These are phyloP conservation scores for Camelina neglecta DNA, from an alignment of 345 rosid species.

Conservation along the genomic window DNA sequence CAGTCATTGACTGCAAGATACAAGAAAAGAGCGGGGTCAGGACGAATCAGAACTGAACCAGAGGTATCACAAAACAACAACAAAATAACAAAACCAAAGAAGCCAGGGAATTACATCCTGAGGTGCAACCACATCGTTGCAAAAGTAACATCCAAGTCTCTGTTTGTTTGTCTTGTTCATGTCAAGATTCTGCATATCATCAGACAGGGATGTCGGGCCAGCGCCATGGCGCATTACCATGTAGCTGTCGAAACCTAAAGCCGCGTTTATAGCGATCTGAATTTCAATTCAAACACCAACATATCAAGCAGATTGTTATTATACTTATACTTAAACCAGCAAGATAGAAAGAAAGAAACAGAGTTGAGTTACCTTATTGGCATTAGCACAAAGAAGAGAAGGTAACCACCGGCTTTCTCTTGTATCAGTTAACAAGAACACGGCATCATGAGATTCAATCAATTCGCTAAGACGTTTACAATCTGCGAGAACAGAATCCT, in stretches of 20 bases:
- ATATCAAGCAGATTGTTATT: neutral
- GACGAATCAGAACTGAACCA: neutral
- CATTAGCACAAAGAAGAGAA: slow-evolving; percentile 74
- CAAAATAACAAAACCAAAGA: neutral
- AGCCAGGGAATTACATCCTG: slow-evolving; percentile 61
- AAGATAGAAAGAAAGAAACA: slow-evolving; percentile 6
- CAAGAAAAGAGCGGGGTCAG: neutral
- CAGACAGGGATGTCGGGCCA: slow-evolving; percentile 60
- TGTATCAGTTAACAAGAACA: slow-evolving; percentile 95
- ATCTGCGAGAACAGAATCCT: slow-evolving; percentile 69
- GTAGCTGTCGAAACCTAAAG: slow-evolving; percentile 95
- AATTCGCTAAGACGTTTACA: slow-evolving; percentile 68
- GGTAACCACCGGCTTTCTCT: slow-evolving; percentile 99
- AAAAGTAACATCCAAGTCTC: slow-evolving; percentile 96
- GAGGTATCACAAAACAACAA: neutral
- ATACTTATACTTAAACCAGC: neutral
- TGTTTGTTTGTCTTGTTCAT: slow-evolving; percentile 47
- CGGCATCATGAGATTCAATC: slow-evolving; percentile 81
- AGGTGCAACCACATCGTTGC: slow-evolving; percentile 96
- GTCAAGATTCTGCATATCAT: slow-evolving; percentile 51
- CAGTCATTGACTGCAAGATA: slow-evolving; percentile 80
- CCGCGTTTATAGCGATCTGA: slow-evolving; percentile 90
- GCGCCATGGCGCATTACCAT: slow-evolving; percentile 99
- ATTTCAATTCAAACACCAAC: slow-evolving; percentile 23
- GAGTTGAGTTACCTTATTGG: slow-evolving; percentile 64